Evolutionary conservation across 768 basidiomycete species (phyloP), one percentile per base, ranked within the genome.

Genomic region (Neoboletus brunneissimus): DNA sequence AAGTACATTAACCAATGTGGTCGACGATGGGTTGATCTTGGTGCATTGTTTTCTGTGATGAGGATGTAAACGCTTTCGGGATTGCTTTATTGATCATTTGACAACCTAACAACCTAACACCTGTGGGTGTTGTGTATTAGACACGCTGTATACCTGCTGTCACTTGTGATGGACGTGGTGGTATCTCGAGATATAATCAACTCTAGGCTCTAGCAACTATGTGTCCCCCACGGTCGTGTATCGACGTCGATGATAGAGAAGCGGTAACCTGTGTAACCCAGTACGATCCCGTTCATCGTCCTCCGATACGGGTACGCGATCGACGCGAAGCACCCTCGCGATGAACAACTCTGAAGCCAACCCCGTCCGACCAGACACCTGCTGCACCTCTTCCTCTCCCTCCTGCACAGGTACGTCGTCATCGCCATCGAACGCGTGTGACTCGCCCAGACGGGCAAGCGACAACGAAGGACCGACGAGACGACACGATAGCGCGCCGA

Each of bases 1-100:
- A 87, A 84, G 66, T 91, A 97, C 67, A 79, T 98, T n/a, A 79
- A 91, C 58, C 84, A 86, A 67, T 94, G 88, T 71, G 95, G 91
- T 37, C 79, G 95, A 60, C 82, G 92, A 55, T 98, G 91, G 88
- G 91, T 99, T 18, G 85, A 91, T 62, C 79, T 99, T 62, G 76
- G 78, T 35, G 66, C 77, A 5, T 74, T 99, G 51, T 98, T 99
- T 73, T 85, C 89, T 31, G 88, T 85, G 67, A 88, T 96, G 85
- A 88, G 82, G 62, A 31, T 85, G 48, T 87, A 67, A 72, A 55
- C 16, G 34, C 34, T 43, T 22, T 59, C 11, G 41, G 20, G 41
- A 48, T 48, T n/a, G 23, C 5, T 40, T 25, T 20, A 5, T 25
- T 2, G 25, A 25, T 25, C 25, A 25, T 25, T 25, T n/a, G 5